Percentiles rank a stretch among this genome's conserved stretches.
Conservation (phyloP, 306 rosid species). For the Hippophae tibetana region DNA sequence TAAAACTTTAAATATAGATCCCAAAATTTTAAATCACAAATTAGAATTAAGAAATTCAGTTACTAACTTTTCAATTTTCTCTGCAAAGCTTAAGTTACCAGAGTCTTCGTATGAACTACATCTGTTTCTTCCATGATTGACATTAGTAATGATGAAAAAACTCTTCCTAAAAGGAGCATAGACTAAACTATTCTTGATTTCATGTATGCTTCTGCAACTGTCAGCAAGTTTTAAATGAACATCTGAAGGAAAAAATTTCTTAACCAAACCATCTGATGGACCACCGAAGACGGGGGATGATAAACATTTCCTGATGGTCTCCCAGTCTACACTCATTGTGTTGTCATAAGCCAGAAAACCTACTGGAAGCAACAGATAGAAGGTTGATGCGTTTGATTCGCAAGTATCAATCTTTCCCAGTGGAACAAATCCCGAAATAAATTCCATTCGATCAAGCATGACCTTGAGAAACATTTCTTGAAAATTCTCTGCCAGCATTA, state of each 20-base stretch:
- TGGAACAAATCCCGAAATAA: slow-evolving; percentile 47
- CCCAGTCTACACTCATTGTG: slow-evolving; percentile 58
- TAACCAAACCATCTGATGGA: slow-evolving; percentile 20
- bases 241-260: slow-evolving; percentile 17
- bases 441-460: slow-evolving; percentile 71
- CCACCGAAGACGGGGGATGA: slow-evolving; percentile 67
- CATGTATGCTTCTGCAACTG: slow-evolving; percentile 46
- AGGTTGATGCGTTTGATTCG: slow-evolving; percentile 36
- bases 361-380: slow-evolving; percentile 87
- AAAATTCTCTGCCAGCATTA: slow-evolving; percentile 62
- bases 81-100: slow-evolving; percentile 37
- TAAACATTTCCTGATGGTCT: slow-evolving; percentile 54
- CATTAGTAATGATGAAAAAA: slow-evolving; percentile 53
- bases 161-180: slow-evolving; percentile 43
- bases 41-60: slow-evolving; percentile 10
- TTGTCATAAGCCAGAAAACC: slow-evolving; percentile 29
- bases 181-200: slow-evolving; percentile 65
- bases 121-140: slow-evolving; percentile 40
- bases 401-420: slow-evolving; percentile 39
- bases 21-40: background rate
- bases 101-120: slow-evolving; percentile 40
- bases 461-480: slow-evolving; percentile 90
- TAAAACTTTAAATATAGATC: no score
- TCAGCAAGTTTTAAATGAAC: slow-evolving; percentile 50
- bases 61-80: slow-evolving; percentile 44